These are phyloP conservation scores for Gracilaria domingensis DNA, from an alignment of 23 red algal genomes.

Conservation along the genomic window DNA sequence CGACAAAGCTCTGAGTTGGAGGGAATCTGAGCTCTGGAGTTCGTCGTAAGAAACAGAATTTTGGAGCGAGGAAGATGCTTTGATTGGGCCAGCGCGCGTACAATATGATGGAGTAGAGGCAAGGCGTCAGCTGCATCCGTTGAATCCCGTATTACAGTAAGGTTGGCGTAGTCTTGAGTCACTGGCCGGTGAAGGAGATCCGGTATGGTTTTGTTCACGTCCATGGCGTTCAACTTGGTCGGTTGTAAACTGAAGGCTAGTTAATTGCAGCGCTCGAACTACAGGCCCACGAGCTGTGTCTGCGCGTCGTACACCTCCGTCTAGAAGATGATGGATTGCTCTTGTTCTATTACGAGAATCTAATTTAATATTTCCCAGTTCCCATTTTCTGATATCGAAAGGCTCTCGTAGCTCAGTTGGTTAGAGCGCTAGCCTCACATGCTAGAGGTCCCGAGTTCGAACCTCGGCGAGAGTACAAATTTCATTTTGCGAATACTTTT, in stretches of 20 bases:
- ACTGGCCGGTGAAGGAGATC: slow-evolving; percentile 19
- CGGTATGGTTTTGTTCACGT: background rate
- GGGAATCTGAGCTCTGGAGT: slow-evolving; percentile 14
- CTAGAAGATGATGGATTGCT: no score
- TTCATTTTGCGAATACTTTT: background rate
- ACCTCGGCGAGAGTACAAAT: slow-evolving; percentile 44
- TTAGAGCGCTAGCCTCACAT: slow-evolving; percentile 83
- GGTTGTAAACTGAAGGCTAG: no score
- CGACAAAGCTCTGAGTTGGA: background rate
- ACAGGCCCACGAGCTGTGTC: no score
- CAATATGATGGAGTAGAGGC: slow-evolving; percentile 43
- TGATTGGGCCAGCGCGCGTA: background rate
- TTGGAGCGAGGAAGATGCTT: background rate
- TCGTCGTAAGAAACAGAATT: slow-evolving; percentile 47
- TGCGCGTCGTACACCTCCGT: no score
- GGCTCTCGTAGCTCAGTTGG: slow-evolving; percentile 71
- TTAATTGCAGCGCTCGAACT: no score
- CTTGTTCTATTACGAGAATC: no score
- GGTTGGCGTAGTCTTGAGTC: background rate
- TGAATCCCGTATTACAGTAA: slow-evolving; percentile 48
- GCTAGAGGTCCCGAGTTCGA: slow-evolving; percentile 82
- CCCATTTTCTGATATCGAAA: no score
- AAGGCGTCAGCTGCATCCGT: slow-evolving; percentile 46
- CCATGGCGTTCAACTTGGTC: no score
- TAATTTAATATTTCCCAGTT: no score